Conservation (phyloP, 1,284 basidiomycete species). For the Ceratobasidium sp. region DNA sequence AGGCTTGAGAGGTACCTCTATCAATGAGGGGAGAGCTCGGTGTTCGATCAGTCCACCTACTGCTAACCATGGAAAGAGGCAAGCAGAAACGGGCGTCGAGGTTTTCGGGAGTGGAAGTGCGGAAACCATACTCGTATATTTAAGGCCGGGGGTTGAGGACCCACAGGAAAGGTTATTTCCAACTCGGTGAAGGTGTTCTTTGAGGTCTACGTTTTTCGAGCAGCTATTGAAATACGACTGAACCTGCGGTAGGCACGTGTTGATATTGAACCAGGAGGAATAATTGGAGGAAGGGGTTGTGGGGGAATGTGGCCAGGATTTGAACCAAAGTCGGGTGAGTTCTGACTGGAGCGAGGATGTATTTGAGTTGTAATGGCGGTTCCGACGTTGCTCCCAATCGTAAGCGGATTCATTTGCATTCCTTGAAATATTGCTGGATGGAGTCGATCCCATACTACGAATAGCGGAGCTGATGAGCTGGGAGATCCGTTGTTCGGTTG, state of each 20-base stretch:
- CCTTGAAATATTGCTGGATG: neutral
- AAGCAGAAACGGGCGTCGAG: no score
- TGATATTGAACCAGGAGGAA: conserved; percentile 2
- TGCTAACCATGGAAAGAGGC: neutral
- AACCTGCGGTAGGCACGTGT: neutral
- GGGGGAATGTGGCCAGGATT: neutral
- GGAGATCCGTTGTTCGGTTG: neutral
- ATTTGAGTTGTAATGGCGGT: neutral
- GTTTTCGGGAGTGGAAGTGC: neutral
- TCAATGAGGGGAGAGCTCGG: neutral
- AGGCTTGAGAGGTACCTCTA: neutral
- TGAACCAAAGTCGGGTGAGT: neutral
- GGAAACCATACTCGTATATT: neutral
- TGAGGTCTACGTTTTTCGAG: neutral
- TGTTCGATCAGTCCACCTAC: neutral
- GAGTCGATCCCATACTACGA: neutral
- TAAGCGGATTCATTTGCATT: neutral
- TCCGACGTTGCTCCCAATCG: neutral
- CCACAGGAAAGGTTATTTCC: neutral
- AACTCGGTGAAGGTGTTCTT: neutral
- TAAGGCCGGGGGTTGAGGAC: neutral
- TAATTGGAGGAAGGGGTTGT: neutral
- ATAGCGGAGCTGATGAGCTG: neutral
- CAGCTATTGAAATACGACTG: conserved; percentile 4
- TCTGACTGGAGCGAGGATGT: neutral